Percentiles rank a stretch among this genome's conserved stretches.
Conservation (phyloP, 331 rosid genomes). For the Erythrophleum ivorense region DNA sequence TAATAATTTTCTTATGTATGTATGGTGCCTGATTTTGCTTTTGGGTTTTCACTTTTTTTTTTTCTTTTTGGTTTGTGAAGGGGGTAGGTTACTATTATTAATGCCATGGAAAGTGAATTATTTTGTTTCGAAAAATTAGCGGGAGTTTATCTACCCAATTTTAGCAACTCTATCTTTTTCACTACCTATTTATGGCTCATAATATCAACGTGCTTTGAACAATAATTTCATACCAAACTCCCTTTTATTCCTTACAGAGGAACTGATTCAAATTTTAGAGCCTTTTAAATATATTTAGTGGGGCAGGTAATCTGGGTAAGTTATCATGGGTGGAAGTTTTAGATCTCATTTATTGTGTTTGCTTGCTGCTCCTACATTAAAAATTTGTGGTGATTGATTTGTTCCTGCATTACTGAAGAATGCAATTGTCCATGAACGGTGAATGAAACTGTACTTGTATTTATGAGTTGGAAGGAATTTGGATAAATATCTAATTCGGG, state of each 20-base stretch:
- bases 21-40: background rate
- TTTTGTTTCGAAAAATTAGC: background rate
- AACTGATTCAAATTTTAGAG: background rate
- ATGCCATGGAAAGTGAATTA: background rate
- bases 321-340: background rate
- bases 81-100: background rate
- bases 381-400: conserved; percentile 10
- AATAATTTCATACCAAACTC: background rate
- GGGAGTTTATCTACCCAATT: background rate
- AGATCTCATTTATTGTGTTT: background rate
- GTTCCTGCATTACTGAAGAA: background rate
- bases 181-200: background rate
- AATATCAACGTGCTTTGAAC: background rate
- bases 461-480: too few species aligned
- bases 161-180: background rate
- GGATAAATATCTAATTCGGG: too few species aligned
- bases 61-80: background rate
- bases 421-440: background rate
- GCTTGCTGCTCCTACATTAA: background rate
- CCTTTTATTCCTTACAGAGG: too few species aligned
- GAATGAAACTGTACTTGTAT: too few species aligned
- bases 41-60: background rate
- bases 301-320: background rate
- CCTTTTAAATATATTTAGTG: background rate
- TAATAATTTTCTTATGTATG: background rate